A percentile compares a stretch with the other conserved stretches of the same genome.
These are phyloP conservation scores for Penicillium nucicola DNA, from an alignment of 495 filamentous ascomycete species.

Conservation along the genomic window DNA sequence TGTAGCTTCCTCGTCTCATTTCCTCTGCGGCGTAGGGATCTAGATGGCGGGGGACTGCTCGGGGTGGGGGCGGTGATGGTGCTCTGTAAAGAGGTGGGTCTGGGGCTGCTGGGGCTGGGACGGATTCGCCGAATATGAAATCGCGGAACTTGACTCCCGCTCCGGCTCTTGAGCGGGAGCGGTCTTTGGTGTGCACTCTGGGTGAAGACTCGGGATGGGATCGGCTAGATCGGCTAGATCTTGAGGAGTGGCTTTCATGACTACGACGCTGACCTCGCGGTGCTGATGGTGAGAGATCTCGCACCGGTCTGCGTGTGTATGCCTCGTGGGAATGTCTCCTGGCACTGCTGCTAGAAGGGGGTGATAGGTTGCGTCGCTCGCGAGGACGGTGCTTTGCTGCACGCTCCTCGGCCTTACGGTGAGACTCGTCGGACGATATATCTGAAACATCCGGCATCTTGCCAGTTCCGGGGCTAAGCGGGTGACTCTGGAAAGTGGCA, in stretches of 20 bases:
- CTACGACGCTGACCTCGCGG: constrained; percentile 13
- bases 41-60: constrained; percentile 16
- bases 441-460: constrained; percentile 22
- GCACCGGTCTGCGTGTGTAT: constrained; percentile 31
- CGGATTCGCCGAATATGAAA: constrained; percentile 24
- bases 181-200: constrained; percentile 21
- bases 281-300: constrained; percentile 29
- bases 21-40: constrained; percentile 16
- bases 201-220: constrained; percentile 14
- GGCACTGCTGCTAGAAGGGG: constrained; percentile 21
- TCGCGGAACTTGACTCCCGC: constrained; percentile 30
- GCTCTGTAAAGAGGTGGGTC: constrained; percentile 23
- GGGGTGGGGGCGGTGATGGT: constrained; percentile 17
- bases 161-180: constrained; percentile 22
- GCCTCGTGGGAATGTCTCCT: constrained; percentile 46
- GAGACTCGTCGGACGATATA: constrained; percentile 24
- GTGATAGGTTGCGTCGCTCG: constrained; percentile 28
- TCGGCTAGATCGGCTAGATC: constrained; percentile 11
- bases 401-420: constrained; percentile 12
- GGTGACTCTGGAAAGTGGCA: constrained; percentile 13
- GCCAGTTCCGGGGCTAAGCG: constrained; percentile 19
- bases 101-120: constrained; percentile 17
- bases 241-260: constrained; percentile 13
- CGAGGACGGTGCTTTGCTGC: constrained; percentile 15
- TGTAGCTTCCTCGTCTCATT: constrained; percentile 22